A percentile compares a stretch with the other conserved stretches of the same genome.
These are phyloP conservation scores for Magnolia officinalis DNA, from an alignment of 164 flowering plant species.

Conservation along the genomic window DNA sequence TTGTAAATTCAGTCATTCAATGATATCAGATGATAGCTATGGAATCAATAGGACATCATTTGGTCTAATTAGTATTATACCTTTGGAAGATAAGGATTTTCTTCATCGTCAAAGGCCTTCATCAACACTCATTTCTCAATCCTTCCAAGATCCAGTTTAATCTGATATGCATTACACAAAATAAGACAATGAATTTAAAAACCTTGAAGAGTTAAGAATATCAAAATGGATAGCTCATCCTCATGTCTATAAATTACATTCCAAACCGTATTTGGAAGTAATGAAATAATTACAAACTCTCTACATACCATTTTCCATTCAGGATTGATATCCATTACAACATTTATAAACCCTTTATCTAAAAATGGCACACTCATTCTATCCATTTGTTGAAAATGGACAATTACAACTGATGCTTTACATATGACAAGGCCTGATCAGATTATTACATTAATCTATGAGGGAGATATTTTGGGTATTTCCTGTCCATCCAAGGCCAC, in stretches of 20 bases:
- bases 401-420: not conserved
- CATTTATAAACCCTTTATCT: constrained; percentile 80
- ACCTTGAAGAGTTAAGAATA: not conserved
- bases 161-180: constrained; percentile 30
- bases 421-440: too few species aligned
- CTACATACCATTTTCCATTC: constrained; percentile 76
- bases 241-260: too few species aligned
- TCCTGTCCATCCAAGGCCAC: too few species aligned
- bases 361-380: constrained; percentile 65
- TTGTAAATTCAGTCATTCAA: too few species aligned
- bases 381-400: not conserved
- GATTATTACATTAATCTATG: too few species aligned
- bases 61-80: constrained; percentile 20
- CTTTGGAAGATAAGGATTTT: constrained; percentile 78
- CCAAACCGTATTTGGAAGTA: not conserved
- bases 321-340: constrained; percentile 89
- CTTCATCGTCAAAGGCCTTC: constrained; percentile 89
- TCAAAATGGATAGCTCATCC: not conserved
- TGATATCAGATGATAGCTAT: too few species aligned
- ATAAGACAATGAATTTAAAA: too few species aligned
- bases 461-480: too few species aligned
- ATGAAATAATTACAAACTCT: not conserved
- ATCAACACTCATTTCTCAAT: constrained; percentile 93
- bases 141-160: constrained; percentile 60
- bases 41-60: too few species aligned